Evolutionary conservation across 495 filamentous ascomycete species (phyloP), one percentile per base, ranked within the genome.

Genomic region (Podospora fimiseda): DNA sequence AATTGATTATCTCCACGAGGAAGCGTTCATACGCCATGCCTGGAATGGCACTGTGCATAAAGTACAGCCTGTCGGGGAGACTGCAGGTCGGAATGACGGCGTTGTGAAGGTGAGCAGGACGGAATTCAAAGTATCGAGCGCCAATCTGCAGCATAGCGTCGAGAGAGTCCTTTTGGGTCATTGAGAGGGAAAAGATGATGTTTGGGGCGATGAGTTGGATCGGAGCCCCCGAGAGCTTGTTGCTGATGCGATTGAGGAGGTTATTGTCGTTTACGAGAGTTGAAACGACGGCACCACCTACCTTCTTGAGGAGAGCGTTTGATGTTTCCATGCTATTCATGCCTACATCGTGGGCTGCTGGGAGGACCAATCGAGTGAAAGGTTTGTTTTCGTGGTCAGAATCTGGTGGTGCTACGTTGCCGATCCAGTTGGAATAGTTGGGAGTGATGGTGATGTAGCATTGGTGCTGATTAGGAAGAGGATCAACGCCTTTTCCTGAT

Each of bases 61-160:
- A 81, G 53, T 79, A 81, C 40, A 74, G 57, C 13, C 63, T 56
- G 50, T 80, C 76, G 0, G 71, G 69, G 14, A 78, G 62, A 4
- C 69, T 63, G 7, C 58, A 57, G 6, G 64, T 46, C 2, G 56
- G 27, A 9, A 67, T 59, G 46, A 80, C 61, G 43, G 54, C 60
- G 2, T 56, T 60, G 53, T 77, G 74, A 20, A 75, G 65, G 36
- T 72, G 69, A 1, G 78, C 76, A 1, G 78, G 77, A 7, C 78
- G 70, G 49, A 79, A 79, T 63, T 80, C 78, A 42, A 80, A 81
- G 60, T 80, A 81, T 16, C 78, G 61, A 0, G 75, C 74, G 7
- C 78, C 77, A 37, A 80, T 68, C 33, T 49, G 52, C 36, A 81
- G 67, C 52, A 80, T 73, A 15, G 66, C 57, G 22, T 65, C 56